phyloP scores from a whole-genome alignment of 192 early-diverging fungal genomes.

The Coemansia sp. region DNA sequence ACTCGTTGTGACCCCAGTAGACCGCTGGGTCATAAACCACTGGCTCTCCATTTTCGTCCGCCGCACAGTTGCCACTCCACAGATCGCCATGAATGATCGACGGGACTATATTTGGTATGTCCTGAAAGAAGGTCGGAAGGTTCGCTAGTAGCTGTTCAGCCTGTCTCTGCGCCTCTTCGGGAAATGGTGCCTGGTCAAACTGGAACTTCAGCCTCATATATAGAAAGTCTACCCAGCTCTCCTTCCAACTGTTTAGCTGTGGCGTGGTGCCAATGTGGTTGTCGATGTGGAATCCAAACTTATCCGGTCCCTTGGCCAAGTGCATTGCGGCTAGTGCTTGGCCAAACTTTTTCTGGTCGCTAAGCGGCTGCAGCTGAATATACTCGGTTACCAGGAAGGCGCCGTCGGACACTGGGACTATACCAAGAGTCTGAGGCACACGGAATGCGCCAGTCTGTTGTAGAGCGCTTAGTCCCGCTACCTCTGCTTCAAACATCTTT shows the following conservation, averaged over 20 bases:
- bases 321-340: constrained; percentile 28
- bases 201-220: constrained; percentile 29
- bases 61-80: constrained; percentile 33
- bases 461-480: constrained; percentile 26
- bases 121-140: constrained; percentile 28
- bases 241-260: constrained; percentile 35
- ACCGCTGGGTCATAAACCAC: constrained; percentile 40
- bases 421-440: constrained; percentile 20
- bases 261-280: constrained; percentile 41
- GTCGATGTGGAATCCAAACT: constrained; percentile 35
- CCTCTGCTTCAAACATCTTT: constrained; percentile 29
- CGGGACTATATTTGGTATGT: constrained; percentile 16
- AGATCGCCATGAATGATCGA: constrained; percentile 44
- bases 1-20: constrained; percentile 46
- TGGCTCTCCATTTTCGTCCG: constrained; percentile 23
- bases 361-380: constrained; percentile 15
- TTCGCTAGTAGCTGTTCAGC: constrained; percentile 17
- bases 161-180: not conserved
- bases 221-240: constrained; percentile 34
- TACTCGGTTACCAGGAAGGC: constrained; percentile 30
- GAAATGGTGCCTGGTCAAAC: constrained; percentile 21
- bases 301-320: constrained; percentile 11
- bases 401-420: constrained; percentile 18
- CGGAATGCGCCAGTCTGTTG: constrained; percentile 15
- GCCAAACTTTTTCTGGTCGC: constrained; percentile 25